Percentiles rank a stretch among this genome's conserved stretches.
These are phyloP conservation scores for Lactarius pseudohatsudake DNA, from an alignment of 768 basidiomycete species.

Conservation along the genomic window DNA sequence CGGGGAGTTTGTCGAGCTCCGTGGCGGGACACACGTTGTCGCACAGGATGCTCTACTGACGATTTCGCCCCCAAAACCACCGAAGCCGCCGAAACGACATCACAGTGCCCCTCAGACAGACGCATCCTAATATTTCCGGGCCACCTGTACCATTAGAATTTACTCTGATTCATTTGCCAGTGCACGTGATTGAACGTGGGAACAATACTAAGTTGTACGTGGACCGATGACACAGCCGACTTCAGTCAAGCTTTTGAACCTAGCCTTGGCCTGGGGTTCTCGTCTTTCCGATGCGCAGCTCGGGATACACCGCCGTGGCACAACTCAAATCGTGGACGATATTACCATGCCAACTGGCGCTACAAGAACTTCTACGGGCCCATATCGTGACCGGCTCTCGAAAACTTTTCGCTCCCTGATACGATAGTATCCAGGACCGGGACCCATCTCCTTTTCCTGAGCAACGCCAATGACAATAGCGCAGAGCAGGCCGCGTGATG, in stretches of 20 bases:
- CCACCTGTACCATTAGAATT: neutral
- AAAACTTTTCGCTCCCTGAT: neutral
- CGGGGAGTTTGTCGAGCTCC: neutral
- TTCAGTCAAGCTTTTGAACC: neutral
- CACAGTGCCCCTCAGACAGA: neutral
- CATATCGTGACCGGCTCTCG: neutral
- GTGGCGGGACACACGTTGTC: neutral
- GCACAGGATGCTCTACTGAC: neutral
- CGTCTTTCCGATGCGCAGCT: neutral
- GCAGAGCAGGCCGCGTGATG: neutral
- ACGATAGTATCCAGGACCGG: neutral
- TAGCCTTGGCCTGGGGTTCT: neutral
- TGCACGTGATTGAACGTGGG: too few relatives aligned
- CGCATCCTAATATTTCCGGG: neutral
- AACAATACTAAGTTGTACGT: too few relatives aligned
- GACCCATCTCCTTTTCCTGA: neutral
- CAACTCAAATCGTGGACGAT: neutral
- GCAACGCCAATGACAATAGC: neutral
- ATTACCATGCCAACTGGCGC: neutral
- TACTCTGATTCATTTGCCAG: neutral
- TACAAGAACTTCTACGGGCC: neutral
- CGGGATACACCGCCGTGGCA: neutral
- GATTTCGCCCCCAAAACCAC: neutral
- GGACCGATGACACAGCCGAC: too few relatives aligned
- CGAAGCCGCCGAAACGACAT: neutral